Evolutionary conservation across 768 basidiomycete species (phyloP).

Genomic region (Trichaptum fuscoviolaceum): DNA sequence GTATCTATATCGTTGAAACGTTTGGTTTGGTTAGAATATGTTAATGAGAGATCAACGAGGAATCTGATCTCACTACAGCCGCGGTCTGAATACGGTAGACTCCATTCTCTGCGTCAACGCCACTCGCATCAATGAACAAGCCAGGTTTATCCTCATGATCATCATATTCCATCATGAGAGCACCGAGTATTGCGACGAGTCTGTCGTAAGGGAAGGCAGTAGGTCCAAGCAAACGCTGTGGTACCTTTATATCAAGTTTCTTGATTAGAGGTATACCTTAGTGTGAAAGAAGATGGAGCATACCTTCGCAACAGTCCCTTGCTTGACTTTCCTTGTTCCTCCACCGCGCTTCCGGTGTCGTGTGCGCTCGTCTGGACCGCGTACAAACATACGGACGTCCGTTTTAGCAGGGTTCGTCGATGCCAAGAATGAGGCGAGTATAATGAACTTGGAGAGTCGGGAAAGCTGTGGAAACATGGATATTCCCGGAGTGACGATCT

Average conservation of each 20-base stretch:
- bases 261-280: background rate
- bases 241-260: constrained; percentile 38
- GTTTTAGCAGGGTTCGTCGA: constrained; percentile 80
- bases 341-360: constrained; percentile 40
- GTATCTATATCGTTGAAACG: constrained; percentile 39
- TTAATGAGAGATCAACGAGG: constrained; percentile 4
- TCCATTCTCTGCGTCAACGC: constrained; percentile 75
- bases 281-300: background rate
- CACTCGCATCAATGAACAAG: constrained; percentile 45
- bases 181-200: constrained; percentile 73
- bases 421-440: constrained; percentile 74
- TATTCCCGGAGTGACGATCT: background rate
- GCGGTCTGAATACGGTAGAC: constrained; percentile 54
- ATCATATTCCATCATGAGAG: constrained; percentile 70
- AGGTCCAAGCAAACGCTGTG: constrained; percentile 79
- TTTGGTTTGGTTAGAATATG: background rate
- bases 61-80: constrained; percentile 43
- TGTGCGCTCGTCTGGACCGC: constrained; percentile 63
- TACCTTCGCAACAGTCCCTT: constrained; percentile 42
- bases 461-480: constrained; percentile 32
- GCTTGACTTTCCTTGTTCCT: constrained; percentile 29
- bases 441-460: constrained; percentile 66
- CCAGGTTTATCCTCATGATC: constrained; percentile 25
- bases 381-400: constrained; percentile 78
- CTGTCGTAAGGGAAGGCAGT: constrained; percentile 74